These are phyloP conservation scores for Mycena polygramma DNA, from an alignment of 768 basidiomycete species.

Conservation along the genomic window DNA sequence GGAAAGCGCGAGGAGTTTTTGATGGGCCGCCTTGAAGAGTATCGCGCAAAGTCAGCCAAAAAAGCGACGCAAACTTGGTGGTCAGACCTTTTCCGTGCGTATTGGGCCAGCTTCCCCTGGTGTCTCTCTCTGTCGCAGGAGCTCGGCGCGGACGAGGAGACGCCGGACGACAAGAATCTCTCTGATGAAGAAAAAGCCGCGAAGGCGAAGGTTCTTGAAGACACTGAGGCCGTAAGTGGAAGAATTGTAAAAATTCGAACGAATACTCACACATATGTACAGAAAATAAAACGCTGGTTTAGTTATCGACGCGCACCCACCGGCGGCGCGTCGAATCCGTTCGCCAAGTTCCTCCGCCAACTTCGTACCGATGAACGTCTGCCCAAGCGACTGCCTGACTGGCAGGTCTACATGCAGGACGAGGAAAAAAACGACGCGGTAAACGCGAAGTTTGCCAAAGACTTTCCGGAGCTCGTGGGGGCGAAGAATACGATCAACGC, in stretches of 20 bases:
- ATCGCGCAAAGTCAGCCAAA: no score
- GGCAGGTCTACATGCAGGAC: slow-evolving; percentile 2
- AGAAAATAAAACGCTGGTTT: neutral
- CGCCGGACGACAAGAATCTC: no score
- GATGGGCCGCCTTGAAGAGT: neutral
- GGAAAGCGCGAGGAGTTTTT: neutral
- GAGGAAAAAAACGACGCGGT: neutral
- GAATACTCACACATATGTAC: no score
- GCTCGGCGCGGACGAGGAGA: no score
- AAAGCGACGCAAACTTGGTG: no score
- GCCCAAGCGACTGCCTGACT: neutral
- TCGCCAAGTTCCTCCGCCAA: neutral
- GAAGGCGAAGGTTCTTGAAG: no score
- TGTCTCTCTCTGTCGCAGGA: no score
- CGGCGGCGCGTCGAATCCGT: neutral
- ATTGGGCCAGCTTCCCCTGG: no score
- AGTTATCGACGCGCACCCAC: neutral
- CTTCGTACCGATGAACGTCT: neutral
- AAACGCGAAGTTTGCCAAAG: neutral
- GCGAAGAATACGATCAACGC: neutral
- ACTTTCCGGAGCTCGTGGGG: neutral
- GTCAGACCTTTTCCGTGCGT: no score
- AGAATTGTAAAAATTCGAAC: no score
- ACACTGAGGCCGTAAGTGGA: no score
- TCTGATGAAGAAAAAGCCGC: no score